Base-by-base conservation (phyloP, 352 stramenopile genomes). In the Phytophthora citricola region DNA sequence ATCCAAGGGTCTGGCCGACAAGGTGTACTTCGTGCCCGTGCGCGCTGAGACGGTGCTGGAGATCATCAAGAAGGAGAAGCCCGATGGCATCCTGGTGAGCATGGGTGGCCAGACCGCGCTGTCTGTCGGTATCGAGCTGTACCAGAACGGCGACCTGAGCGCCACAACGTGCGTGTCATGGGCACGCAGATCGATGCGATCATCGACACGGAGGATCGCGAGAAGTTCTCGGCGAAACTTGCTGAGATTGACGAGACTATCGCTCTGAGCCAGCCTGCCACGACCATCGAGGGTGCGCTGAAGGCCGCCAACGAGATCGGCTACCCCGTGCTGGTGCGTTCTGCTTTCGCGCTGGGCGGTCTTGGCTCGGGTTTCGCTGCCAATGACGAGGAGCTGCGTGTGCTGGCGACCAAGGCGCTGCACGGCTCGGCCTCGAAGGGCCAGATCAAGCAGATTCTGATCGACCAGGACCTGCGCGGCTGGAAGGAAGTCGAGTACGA, bases 401-500 rank as follows among this genome's bases (percentile, higher is more conserved):
- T 67, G 44, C 65, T 93, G 54, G 86, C 86, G 17, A 89, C 73
- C 62, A 92, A 92, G 71, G 81, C 84, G 0, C 75, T 92, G 22
- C 76, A 87, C 58, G 78, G 80, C 5, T 73, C 83, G 20, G 76
- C 69, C n/a, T 83, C 79, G 12, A 98, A 98, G 80, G 96, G 95
- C 15, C 75, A 66, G 39, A 85, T 94, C 66, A 90, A 93, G 58
- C 97, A 99, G 75, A 98, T 99, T 75, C 79, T 99, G 36, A 97
- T 99, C 36, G 36, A 99, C 66, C 97, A 98, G 79, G 93, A 96
- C 75, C 82, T 99, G 79, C 89, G 91, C 36, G 97, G 97, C 45
- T 99, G 97, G 97, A 99, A 99, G 78, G 97, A 99, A 85, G 85
- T 99, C 14, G 97, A 99, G 81, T 99, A 99, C 79, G 97, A 99